Evolutionary conservation across 164 flowering plant species (phyloP).

Genomic region (Buxus sempervirens): DNA sequence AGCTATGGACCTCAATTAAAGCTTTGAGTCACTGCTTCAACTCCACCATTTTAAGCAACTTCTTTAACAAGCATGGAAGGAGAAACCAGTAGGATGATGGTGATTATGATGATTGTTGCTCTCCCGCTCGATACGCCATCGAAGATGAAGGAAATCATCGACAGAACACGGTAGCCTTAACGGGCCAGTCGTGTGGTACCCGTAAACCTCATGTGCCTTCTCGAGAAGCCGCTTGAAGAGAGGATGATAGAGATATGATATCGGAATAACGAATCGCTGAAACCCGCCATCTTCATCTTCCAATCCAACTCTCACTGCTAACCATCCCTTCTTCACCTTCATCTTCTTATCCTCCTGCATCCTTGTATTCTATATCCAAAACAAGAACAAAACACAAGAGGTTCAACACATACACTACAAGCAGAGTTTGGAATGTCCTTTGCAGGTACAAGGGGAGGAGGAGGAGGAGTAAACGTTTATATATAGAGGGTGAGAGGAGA

Average conservation of each 20-base stretch:
- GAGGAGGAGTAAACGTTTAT: neutral
- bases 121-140: conserved; percentile 52
- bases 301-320: conserved; percentile 43
- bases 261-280: conserved; percentile 55
- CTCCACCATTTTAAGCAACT: neutral
- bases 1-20: neutral
- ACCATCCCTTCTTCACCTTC: conserved; percentile 50
- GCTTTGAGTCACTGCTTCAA: neutral
- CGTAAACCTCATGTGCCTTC: conserved; percentile 52
- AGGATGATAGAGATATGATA: conserved; percentile 54
- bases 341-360: conserved; percentile 31
- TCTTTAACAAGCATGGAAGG: conserved; percentile 23
- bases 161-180: conserved; percentile 56
- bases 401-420: neutral
- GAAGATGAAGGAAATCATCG: conserved; percentile 55
- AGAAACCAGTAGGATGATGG: conserved; percentile 24
- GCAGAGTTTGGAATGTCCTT: neutral
- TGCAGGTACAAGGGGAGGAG: neutral
- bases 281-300: conserved; percentile 38
- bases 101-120: conserved; percentile 16
- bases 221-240: conserved; percentile 48
- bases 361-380: neutral
- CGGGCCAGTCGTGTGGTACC: conserved; percentile 50
- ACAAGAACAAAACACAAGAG: neutral
- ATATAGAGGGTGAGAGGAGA: conserved; percentile 4